Conservation (phyloP, 2,329 filamentous ascomycete genomes). For the Alternaria novae-zelandiae region DNA sequence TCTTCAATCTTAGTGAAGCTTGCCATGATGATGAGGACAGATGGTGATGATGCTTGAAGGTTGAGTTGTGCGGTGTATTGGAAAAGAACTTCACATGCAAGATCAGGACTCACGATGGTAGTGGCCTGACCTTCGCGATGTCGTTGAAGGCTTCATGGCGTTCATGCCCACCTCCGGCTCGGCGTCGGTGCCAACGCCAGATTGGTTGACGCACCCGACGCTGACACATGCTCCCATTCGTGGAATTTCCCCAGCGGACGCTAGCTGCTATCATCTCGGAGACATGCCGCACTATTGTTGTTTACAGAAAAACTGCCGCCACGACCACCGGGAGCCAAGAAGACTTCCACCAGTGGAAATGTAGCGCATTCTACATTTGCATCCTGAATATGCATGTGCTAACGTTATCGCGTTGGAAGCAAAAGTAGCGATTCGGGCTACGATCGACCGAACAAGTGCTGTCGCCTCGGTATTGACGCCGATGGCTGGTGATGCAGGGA, state of each 20-base stretch:
- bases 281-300: background rate
- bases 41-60: background rate
- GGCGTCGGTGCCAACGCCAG: slow-evolving; percentile 13
- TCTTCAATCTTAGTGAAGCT: slow-evolving; percentile 73
- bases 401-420: slow-evolving; percentile 5
- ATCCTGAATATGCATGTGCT: background rate
- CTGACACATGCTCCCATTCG: background rate
- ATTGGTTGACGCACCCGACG: slow-evolving; percentile 3
- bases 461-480: slow-evolving; percentile 15
- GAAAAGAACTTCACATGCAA: background rate
- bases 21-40: slow-evolving; percentile 61
- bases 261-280: background rate
- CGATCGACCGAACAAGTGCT: slow-evolving; percentile 18
- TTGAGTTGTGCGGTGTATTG: background rate
- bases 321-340: background rate
- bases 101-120: slow-evolving; percentile 1
- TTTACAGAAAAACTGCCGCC: slow-evolving; percentile 5
- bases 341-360: slow-evolving; percentile 12
- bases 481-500: slow-evolving; percentile 10
- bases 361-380: background rate
- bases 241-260: slow-evolving; percentile 3
- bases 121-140: slow-evolving; percentile 11
- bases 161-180: slow-evolving; percentile 3
- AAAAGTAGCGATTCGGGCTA: slow-evolving; percentile 9
- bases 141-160: slow-evolving; percentile 17